Base-by-base conservation (phyloP, 805 yeast species). In the Hanseniaspora valbyensis region DNA sequence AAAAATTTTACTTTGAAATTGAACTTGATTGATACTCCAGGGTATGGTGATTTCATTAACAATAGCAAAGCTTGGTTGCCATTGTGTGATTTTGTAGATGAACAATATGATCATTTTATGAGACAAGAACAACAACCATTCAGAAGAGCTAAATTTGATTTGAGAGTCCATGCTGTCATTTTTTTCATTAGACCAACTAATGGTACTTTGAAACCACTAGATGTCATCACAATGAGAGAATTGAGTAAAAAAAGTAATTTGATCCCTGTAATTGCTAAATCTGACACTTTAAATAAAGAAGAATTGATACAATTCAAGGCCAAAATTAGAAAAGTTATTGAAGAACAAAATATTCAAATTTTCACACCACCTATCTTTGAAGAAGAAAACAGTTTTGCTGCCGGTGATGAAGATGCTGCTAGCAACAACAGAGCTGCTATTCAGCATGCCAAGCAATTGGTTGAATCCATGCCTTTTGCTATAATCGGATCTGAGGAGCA, bases 101-200 rank as follows among this genome's bases (percentile, higher is more conserved):
- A 86, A 62, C 96, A 88, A 69, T 92, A 86, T 61, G 88, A 82
- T 60, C 74, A 83, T 22, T 87, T 69, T 64, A 83, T 88, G 90
- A 83, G 83, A 64, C 95, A 85, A 65, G 96, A 88, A 63, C 92
- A 87, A 62, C 97, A 89, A 68, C 97, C 97, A 30, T 66, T 64
- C 46, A 78, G 97, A 66, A 53, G 49, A 2, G 67, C 67, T 37
- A 77, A 73, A 61, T 82, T 80, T 58, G 96, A 89, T 67, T 69
- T 86, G 56, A 77, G 96, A 60, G 95, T 89, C 32, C 95, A 89
- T 61, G 95, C 88, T 2, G 85, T 94, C 64, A 69, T 89, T 42
- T 89, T 88, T 68, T 88, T 89, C 63, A 82, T 89, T 56, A 79
- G 90, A 62, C 96, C 96, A 41, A 83, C 94, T 1, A 95, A 94